Percentiles rank a stretch among this genome's conserved stretches.
phyloP scores from a whole-genome alignment of 257 asterid genomes.

The Fraxinus cuspidata region DNA sequence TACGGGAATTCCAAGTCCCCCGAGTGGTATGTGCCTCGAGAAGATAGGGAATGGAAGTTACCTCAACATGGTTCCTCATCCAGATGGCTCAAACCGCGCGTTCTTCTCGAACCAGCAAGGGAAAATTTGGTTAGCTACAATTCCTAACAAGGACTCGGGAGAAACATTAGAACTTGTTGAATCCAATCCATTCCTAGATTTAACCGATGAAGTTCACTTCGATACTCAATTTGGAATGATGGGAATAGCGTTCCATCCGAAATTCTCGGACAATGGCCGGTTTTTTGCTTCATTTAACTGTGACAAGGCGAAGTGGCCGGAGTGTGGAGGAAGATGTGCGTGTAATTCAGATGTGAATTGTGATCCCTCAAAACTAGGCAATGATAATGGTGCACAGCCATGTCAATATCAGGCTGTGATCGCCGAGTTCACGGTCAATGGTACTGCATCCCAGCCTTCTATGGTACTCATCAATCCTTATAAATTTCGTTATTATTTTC shows the following conservation, averaged over 20 bases:
- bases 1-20: constrained; percentile 47
- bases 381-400: constrained; percentile 67
- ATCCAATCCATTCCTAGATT: constrained; percentile 63
- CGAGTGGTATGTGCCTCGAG: constrained; percentile 82
- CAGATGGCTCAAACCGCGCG: constrained; percentile 84
- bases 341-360: constrained; percentile 73
- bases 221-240: constrained; percentile 74
- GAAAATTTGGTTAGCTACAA: constrained; percentile 70
- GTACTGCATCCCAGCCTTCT: constrained; percentile 56
- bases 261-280: constrained; percentile 66
- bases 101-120: constrained; percentile 85
- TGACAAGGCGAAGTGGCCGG: constrained; percentile 73
- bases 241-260: constrained; percentile 85
- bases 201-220: constrained; percentile 71
- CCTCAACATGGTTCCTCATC: constrained; percentile 77
- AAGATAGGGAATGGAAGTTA: constrained; percentile 73
- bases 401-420: constrained; percentile 76
- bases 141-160: constrained; percentile 74
- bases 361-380: constrained; percentile 62
- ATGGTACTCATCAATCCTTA: constrained; percentile 37
- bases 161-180: constrained; percentile 55
- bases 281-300: constrained; percentile 84
- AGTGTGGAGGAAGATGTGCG: constrained; percentile 81
- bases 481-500: not conserved
- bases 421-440: constrained; percentile 75